A percentile compares a stretch with the other conserved stretches of the same genome.
These are phyloP conservation scores for Lasiodiplodia sp. DNA, from an alignment of 2,329 filamentous ascomycete genomes.

Conservation along the genomic window DNA sequence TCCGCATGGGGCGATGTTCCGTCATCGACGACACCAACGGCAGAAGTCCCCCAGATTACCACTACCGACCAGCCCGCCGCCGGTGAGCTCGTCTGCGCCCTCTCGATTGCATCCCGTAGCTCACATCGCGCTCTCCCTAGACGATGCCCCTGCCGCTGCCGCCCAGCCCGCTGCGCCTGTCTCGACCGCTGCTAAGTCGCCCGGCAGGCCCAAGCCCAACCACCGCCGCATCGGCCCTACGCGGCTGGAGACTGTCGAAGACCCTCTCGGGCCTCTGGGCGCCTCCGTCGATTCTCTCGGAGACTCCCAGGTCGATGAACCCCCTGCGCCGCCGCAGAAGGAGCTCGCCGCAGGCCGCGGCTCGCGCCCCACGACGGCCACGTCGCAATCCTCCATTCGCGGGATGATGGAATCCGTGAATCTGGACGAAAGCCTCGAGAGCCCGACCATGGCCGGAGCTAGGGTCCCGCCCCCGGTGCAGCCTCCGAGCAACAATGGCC, in stretches of 20 bases:
- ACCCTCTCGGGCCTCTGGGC: constrained; percentile 78
- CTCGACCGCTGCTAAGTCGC: constrained; percentile 54
- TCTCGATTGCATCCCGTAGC: background rate
- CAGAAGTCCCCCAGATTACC: constrained; percentile 46
- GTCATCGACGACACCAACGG: constrained; percentile 46
- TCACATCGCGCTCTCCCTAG: constrained; percentile 8
- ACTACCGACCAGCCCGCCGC: constrained; percentile 38
- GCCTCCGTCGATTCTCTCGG: constrained; percentile 63
- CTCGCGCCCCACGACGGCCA: constrained; percentile 61
- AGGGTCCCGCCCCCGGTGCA: constrained; percentile 71
- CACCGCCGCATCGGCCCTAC: constrained; percentile 69
- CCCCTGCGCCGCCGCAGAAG: constrained; percentile 71
- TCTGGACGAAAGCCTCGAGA: constrained; percentile 70
- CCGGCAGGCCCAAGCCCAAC: constrained; percentile 48
- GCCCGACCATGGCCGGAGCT: constrained; percentile 56
- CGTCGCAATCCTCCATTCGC: constrained; percentile 57
- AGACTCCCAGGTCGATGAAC: constrained; percentile 59
- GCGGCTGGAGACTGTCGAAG: constrained; percentile 78
- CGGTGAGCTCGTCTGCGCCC: constrained; percentile 33
- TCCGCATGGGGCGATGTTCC: constrained; percentile 57
- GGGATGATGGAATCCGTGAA: constrained; percentile 71
- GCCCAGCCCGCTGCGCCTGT: constrained; percentile 39
- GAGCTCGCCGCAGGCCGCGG: constrained; percentile 60
- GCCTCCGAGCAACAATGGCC: constrained; percentile 54
- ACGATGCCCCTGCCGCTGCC: constrained; percentile 14